phyloP scores from a whole-genome alignment of 805 yeast species.

The Sugiyamaella lignohabitans region DNA sequence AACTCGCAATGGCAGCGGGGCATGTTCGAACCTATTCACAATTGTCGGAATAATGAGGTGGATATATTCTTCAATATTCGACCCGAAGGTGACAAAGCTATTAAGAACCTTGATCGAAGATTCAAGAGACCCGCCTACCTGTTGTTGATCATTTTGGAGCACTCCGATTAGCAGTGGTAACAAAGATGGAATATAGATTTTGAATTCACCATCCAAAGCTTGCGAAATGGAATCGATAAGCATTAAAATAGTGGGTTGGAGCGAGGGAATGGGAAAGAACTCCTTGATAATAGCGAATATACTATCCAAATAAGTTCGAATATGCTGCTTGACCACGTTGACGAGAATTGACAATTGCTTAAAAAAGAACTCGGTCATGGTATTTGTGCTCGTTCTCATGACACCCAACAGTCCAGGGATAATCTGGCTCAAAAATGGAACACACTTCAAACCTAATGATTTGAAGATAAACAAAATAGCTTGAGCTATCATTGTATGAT shows the following conservation, averaged over 20 bases:
- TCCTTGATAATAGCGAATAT: constrained; percentile 72
- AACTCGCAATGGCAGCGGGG: constrained; percentile 50
- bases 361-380: constrained; percentile 79
- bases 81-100: constrained; percentile 80
- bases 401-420: constrained; percentile 83
- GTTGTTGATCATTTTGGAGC: constrained; percentile 58
- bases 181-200: constrained; percentile 69
- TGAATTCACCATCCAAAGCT: constrained; percentile 90
- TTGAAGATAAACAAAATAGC: constrained; percentile 89
- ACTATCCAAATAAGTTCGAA: constrained; percentile 71
- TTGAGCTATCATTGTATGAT: constrained; percentile 89
- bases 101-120: constrained; percentile 69
- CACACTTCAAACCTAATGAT: constrained; percentile 81
- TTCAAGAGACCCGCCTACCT: constrained; percentile 34
- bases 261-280: constrained; percentile 53
- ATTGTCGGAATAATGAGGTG: constrained; percentile 84
- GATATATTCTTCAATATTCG: constrained; percentile 79
- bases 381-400: constrained; percentile 64
- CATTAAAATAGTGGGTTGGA: constrained; percentile 73
- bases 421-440: constrained; percentile 79
- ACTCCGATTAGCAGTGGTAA: constrained; percentile 70
- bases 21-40: constrained; percentile 71
- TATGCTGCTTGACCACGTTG: constrained; percentile 79
- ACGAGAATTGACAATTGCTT: constrained; percentile 79
- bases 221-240: constrained; percentile 77